Evolutionary conservation across 768 basidiomycete species (phyloP).

Genomic region (Floccularia luteovirens): DNA sequence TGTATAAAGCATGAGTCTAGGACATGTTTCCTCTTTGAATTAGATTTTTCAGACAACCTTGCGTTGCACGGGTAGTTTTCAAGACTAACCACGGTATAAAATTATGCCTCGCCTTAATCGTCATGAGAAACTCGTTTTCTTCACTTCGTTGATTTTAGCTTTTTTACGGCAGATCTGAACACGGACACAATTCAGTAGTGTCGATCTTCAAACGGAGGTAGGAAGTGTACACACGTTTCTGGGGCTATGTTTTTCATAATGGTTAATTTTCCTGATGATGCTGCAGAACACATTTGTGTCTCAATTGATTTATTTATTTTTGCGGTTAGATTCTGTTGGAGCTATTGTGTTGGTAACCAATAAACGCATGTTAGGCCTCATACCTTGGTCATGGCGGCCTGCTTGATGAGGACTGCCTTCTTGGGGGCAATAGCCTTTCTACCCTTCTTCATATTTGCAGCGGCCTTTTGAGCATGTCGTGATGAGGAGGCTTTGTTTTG

Average conservation of each 20-base stretch:
- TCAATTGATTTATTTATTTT: constrained; percentile 93
- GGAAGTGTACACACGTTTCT: constrained; percentile 23
- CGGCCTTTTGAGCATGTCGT: constrained; percentile 58
- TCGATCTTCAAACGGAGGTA: not conserved
- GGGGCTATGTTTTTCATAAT: constrained; percentile 75
- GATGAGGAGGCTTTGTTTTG: constrained; percentile 45
- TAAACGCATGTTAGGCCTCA: constrained; percentile 6
- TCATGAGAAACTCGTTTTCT: too few species aligned
- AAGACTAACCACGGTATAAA: too few species aligned
- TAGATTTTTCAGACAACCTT: too few species aligned
- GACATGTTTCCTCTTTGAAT: too few species aligned
- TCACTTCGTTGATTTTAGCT: too few species aligned
- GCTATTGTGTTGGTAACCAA: not conserved
- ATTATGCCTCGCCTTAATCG: too few species aligned
- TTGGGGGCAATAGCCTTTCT: constrained; percentile 75
- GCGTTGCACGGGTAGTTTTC: too few species aligned
- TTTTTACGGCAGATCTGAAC: too few species aligned
- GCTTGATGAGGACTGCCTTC: constrained; percentile 64
- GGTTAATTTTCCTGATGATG: constrained; percentile 82
- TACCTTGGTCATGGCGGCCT: constrained; percentile 76
- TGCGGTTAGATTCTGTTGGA: constrained; percentile 64
- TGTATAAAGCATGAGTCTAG: too few species aligned
- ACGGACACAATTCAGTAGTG: too few species aligned
- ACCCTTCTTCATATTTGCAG: constrained; percentile 74
- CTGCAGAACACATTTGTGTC: constrained; percentile 83